Conservation (phyloP, 2,329 filamentous ascomycete species). For the Pseudocercospora crystallina region DNA sequence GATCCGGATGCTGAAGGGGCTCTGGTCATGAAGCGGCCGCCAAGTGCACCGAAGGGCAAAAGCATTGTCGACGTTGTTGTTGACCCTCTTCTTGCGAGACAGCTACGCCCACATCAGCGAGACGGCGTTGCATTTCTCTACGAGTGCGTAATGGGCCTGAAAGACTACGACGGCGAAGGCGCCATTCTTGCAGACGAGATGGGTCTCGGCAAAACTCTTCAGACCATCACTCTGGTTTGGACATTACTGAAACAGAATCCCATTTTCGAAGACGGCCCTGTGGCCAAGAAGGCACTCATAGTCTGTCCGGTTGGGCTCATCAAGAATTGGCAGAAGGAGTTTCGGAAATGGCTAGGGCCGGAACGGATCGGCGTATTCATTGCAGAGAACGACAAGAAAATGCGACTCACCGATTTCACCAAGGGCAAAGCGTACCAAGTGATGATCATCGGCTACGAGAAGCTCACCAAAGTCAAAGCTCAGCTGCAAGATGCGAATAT, state of each 20-base stretch:
- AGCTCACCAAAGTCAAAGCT: constrained; percentile 64
- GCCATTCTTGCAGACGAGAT: constrained; percentile 74
- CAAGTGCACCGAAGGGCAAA: constrained; percentile 57
- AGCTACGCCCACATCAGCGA: constrained; percentile 66
- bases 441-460: constrained; percentile 74
- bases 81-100: constrained; percentile 63
- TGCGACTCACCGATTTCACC: constrained; percentile 66
- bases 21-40: constrained; percentile 65
- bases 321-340: constrained; percentile 72
- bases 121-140: constrained; percentile 71
- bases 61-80: constrained; percentile 71
- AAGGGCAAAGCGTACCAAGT: constrained; percentile 66
- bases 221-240: constrained; percentile 71
- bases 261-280: constrained; percentile 57
- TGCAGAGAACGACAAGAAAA: constrained; percentile 56
- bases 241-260: constrained; percentile 72
- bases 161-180: constrained; percentile 64
- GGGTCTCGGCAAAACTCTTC: constrained; percentile 72
- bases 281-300: constrained; percentile 69
- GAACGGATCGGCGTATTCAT: constrained; percentile 70
- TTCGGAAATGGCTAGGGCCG: constrained; percentile 71
- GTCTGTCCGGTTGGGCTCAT: constrained; percentile 72
- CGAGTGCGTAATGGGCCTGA: constrained; percentile 74
- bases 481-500: constrained; percentile 65
- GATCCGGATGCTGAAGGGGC: constrained; percentile 60